Conservation (phyloP, 306 rosid species). For the Herpetospermum pedunculosum region DNA sequence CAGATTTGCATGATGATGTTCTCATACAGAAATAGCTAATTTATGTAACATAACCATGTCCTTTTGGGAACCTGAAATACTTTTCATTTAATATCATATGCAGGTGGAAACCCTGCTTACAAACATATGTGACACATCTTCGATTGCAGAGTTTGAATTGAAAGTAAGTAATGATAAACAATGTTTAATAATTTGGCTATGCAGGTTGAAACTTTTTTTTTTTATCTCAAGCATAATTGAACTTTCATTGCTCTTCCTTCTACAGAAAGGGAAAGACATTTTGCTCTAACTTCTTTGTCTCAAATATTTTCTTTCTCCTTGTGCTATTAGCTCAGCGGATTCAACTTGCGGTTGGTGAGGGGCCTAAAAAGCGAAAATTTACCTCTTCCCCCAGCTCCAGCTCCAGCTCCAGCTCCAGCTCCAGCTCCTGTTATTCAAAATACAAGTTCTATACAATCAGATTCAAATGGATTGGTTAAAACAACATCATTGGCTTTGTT, state of each 20-base stretch:
- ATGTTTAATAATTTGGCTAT: background rate
- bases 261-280: slow-evolving; percentile 2
- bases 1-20: background rate
- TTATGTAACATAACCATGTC: background rate
- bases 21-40: background rate
- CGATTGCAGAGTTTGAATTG: slow-evolving; percentile 56
- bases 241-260: background rate
- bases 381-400: slow-evolving; percentile 28
- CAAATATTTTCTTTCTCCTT: slow-evolving; percentile 12
- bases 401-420: slow-evolving; percentile 24
- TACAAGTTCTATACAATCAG: slow-evolving; percentile 24
- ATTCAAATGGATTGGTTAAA: slow-evolving; percentile 36
- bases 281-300: background rate
- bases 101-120: slow-evolving; percentile 67
- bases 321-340: slow-evolving; percentile 54
- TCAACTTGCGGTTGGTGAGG: slow-evolving; percentile 50
- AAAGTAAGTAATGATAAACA: slow-evolving; percentile 37
- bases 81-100: slow-evolving; percentile 17
- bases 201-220: background rate
- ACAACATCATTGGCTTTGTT: slow-evolving; percentile 46
- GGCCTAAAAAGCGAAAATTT: slow-evolving; percentile 19
- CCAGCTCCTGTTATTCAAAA: slow-evolving; percentile 26
- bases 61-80: background rate
- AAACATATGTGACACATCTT: slow-evolving; percentile 54
- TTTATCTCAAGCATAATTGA: background rate